Percentiles rank a stretch among this genome's conserved stretches.
These are phyloP conservation scores for Pseudopithomyces chartarum DNA, from an alignment of 2,329 filamentous ascomycete genomes.

Conservation along the genomic window DNA sequence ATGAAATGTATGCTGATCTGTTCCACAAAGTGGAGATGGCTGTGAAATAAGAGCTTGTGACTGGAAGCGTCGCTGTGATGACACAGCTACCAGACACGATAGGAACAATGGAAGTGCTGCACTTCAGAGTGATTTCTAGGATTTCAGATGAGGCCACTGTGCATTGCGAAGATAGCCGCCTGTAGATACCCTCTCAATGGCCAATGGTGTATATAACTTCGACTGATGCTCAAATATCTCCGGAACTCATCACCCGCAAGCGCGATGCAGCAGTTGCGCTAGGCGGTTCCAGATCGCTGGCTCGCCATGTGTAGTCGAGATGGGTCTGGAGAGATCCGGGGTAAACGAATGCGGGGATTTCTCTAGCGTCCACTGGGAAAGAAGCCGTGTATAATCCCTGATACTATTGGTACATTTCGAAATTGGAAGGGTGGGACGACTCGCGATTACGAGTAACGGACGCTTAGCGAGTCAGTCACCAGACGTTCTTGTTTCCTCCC, in stretches of 20 bases:
- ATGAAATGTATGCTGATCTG: constrained; percentile 3
- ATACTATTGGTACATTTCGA: background rate
- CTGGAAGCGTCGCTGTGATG: too few species aligned
- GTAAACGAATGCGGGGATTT: background rate
- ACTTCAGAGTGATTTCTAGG: background rate
- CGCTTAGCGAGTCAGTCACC: too few species aligned
- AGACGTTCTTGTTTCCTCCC: too few species aligned
- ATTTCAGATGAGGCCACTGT: background rate
- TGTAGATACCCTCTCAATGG: background rate
- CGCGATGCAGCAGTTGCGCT: background rate
- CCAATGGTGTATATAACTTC: background rate
- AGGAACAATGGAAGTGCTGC: background rate
- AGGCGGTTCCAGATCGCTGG: constrained; percentile 7
- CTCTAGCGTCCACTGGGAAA: background rate
- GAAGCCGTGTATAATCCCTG: background rate
- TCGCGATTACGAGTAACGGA: too few species aligned
- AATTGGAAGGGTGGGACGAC: too few species aligned
- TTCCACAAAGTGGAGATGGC: background rate
- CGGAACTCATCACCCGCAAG: constrained; percentile 13
- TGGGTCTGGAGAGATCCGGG: background rate
- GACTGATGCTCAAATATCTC: background rate
- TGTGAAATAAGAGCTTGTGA: background rate
- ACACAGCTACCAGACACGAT: background rate
- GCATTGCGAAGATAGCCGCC: background rate
- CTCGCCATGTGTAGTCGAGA: background rate